Conservation (phyloP, 805 yeast genomes). For the Saccharomycopsis guyanensis region DNA sequence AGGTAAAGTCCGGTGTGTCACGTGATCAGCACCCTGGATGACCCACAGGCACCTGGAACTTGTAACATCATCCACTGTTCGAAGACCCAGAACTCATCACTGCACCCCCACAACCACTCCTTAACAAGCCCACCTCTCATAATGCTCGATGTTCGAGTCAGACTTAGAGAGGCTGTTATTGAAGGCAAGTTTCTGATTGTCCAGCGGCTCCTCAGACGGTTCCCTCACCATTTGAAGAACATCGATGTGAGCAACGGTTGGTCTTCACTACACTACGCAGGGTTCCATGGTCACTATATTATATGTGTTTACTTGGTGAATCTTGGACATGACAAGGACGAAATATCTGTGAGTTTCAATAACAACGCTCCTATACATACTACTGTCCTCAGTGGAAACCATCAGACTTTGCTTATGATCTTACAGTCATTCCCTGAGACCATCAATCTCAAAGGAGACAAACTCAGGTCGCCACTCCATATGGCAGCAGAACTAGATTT, state of each 20-base stretch:
- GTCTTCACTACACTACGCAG: slow-evolving; percentile 77
- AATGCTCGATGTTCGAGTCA: slow-evolving; percentile 54
- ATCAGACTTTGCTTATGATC: slow-evolving; percentile 64
- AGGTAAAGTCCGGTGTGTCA: too few relatives aligned
- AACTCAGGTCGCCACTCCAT: slow-evolving; percentile 61
- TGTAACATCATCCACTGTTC: too few relatives aligned
- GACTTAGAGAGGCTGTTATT: slow-evolving; percentile 63
- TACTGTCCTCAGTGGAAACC: slow-evolving; percentile 55
- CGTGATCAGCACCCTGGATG: too few relatives aligned
- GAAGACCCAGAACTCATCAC: too few relatives aligned
- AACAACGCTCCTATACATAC: slow-evolving; percentile 64
- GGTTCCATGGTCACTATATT: slow-evolving; percentile 62
- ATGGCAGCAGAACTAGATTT: slow-evolving; percentile 54
- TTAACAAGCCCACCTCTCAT: neutral
- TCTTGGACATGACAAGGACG: slow-evolving; percentile 47
- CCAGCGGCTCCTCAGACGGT: slow-evolving; percentile 54
- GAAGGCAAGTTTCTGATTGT: slow-evolving; percentile 58
- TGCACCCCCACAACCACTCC: too few relatives aligned
- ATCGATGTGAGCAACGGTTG: slow-evolving; percentile 69
- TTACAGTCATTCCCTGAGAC: slow-evolving; percentile 48
- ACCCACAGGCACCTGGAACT: too few relatives aligned
- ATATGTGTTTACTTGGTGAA: slow-evolving; percentile 53
- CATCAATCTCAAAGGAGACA: slow-evolving; percentile 40
- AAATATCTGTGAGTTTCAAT: slow-evolving; percentile 44
- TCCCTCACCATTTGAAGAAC: slow-evolving; percentile 62